Percentiles rank a stretch among this genome's conserved stretches.
phyloP scores from a whole-genome alignment of 1,284 basidiomycete genomes.

The Ustilago tritici region DNA sequence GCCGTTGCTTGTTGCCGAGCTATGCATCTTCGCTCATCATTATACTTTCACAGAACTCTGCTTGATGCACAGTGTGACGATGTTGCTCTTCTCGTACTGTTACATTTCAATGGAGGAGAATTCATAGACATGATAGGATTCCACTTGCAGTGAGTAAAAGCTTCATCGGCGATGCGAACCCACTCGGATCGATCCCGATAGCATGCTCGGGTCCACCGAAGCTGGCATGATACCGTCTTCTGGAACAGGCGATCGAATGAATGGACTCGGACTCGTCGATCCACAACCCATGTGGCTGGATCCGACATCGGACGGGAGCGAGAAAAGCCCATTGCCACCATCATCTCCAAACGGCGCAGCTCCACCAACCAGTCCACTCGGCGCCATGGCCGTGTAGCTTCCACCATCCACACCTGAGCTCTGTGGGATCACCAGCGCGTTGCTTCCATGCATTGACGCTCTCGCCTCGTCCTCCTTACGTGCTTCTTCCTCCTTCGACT shows the following conservation, averaged over 20 bases:
- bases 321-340: constrained; percentile 13
- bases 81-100: constrained; percentile 13
- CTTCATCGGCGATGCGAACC: constrained; percentile 25
- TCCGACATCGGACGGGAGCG: constrained; percentile 31
- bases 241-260: constrained; percentile 48
- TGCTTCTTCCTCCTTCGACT: constrained; percentile 40
- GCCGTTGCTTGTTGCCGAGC: constrained; percentile 16
- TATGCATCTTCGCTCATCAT: constrained; percentile 6
- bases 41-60: neutral
- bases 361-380: constrained; percentile 30
- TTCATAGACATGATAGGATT: neutral
- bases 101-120: constrained; percentile 22
- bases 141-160: too few species aligned
- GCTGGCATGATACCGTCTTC: constrained; percentile 50
- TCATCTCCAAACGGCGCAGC: constrained; percentile 34
- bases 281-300: constrained; percentile 32
- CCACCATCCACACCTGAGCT: constrained; percentile 38
- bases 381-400: constrained; percentile 35
- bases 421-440: constrained; percentile 48
- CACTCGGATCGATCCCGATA: constrained; percentile 34
- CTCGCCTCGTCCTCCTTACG: constrained; percentile 43
- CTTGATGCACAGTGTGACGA: neutral
- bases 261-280: constrained; percentile 48
- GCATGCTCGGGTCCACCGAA: constrained; percentile 53
- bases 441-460: constrained; percentile 52